Evolutionary conservation across 768 basidiomycete genomes (phyloP), one percentile per base, ranked within the genome.

Genomic region (Phlebiopsis flavidoalba): DNA sequence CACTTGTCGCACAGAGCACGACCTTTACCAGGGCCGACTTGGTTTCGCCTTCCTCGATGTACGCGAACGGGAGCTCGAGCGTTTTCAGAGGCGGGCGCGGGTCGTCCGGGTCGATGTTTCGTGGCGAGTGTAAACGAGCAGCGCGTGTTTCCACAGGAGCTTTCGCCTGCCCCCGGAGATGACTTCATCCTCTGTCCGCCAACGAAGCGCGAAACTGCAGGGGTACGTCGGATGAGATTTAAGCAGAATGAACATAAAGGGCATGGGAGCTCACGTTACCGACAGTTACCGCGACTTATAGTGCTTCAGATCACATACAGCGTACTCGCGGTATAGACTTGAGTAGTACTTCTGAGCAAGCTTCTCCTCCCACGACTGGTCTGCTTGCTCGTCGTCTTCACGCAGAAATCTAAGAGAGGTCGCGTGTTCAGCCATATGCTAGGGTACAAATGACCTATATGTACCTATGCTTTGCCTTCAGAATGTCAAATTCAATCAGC

Each of bases 171-270:
- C 22, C n/a, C 91, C 91, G 0, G 84, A 82, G 2, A 98, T 76
- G 14, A 98, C 95, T 73, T 98, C 96, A 1, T 80, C 76, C 69
- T 97, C 95, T 0, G 95, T 95, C 36, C 96, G 80, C 96, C 96
- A 98, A 14, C 96, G 87, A 5, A 98, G 80, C 0, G 94, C 86
- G 70, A 98, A n/a, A 89, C 88, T 95, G 62, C 22, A 17, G 51
- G 31, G 3, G 48, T n/a, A 33, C 57, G 15, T 31, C 52, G 33
- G 4, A 10, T 53, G 4, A 53, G 52, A n/a, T 48, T 58, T 43
- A 43, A 57, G 35, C 21, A 40, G 24, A 43, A n/a, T n/a, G n/a
- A n/a, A 48, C 15, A 22, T 22, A 3, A 51, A 26, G 5, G 40
- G 21, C 47, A 45, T 10, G 21, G 31, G 6, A 15, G 70, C 87